Evolutionary conservation across 352 stramenopile genomes (phyloP).

Genomic region (Phytophthora hybrid): DNA sequence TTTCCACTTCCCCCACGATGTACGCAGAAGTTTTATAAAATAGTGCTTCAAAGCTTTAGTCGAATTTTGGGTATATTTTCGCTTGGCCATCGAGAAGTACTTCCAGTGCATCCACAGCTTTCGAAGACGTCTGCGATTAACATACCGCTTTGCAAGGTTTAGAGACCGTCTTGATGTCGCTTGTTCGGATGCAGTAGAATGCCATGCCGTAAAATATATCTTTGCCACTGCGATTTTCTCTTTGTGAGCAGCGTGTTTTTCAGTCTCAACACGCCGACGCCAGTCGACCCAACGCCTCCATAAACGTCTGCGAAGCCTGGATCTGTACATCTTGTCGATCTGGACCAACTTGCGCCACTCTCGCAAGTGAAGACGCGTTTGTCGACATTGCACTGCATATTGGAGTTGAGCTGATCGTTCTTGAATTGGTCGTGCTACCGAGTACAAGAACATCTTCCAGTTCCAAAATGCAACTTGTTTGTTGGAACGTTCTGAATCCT

Average conservation of each 20-base stretch:
- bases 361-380: constrained; percentile 19
- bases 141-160: constrained; percentile 62
- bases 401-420: constrained; percentile 25
- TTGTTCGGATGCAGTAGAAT: constrained; percentile 41
- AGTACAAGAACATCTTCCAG: constrained; percentile 64
- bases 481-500: constrained; percentile 23
- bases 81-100: constrained; percentile 69
- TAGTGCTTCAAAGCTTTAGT: constrained; percentile 85
- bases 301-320: constrained; percentile 34
- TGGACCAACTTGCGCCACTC: constrained; percentile 45
- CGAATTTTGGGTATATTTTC: constrained; percentile 73
- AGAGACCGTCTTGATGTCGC: constrained; percentile 52
- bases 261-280: constrained; percentile 26
- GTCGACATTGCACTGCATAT: constrained; percentile 4
- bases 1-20: constrained; percentile 65
- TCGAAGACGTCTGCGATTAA: constrained; percentile 64
- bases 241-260: constrained; percentile 30
- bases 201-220: constrained; percentile 56
- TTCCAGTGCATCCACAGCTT: constrained; percentile 88
- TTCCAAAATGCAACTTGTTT: constrained; percentile 47
- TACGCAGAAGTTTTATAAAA: constrained; percentile 70
- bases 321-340: constrained; percentile 29
- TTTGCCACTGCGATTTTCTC: constrained; percentile 36
- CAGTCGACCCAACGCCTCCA: constrained; percentile 51
- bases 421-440: constrained; percentile 42